Conservation (phyloP, 768 basidiomycete genomes). For the Lactarius psammicola region DNA sequence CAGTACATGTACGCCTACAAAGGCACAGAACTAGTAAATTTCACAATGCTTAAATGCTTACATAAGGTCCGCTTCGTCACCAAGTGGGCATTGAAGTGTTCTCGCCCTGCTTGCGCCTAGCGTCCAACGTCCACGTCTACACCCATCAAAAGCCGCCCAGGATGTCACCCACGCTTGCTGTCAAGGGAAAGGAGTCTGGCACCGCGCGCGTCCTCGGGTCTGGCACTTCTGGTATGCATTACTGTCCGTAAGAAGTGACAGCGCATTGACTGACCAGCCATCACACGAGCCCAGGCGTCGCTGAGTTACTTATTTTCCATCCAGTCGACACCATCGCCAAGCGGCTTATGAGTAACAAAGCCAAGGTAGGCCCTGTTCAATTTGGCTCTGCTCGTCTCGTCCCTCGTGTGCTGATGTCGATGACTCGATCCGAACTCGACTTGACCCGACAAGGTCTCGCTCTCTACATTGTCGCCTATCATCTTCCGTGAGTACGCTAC, state of each 20-base stretch:
- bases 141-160: conserved; percentile 8
- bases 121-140: conserved; percentile 1
- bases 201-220: conserved; percentile 89
- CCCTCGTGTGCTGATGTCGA: not conserved
- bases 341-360: conserved; percentile 96
- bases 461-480: conserved; percentile 64
- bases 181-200: conserved; percentile 74
- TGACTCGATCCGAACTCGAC: not conserved
- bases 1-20: not conserved
- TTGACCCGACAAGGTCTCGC: conserved; percentile 52
- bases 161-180: conserved; percentile 51
- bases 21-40: not conserved
- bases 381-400: not conserved
- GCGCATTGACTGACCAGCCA: not conserved
- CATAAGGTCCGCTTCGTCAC: not conserved
- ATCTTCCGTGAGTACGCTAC: conserved; percentile 84
- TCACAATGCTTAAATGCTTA: not conserved
- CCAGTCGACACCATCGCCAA: conserved; percentile 99
- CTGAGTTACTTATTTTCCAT: conserved; percentile 93
- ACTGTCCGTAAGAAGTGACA: not conserved
- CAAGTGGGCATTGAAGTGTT: too few species aligned
- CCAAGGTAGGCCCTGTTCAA: conserved; percentile 50
- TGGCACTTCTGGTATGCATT: conserved; percentile 76
- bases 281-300: conserved; percentile 59
- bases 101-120: too few species aligned